A percentile compares a stretch with the other conserved stretches of the same genome.
phyloP scores from a whole-genome alignment of 2,329 filamentous ascomycete species.

The Hypoxylon sp. region DNA sequence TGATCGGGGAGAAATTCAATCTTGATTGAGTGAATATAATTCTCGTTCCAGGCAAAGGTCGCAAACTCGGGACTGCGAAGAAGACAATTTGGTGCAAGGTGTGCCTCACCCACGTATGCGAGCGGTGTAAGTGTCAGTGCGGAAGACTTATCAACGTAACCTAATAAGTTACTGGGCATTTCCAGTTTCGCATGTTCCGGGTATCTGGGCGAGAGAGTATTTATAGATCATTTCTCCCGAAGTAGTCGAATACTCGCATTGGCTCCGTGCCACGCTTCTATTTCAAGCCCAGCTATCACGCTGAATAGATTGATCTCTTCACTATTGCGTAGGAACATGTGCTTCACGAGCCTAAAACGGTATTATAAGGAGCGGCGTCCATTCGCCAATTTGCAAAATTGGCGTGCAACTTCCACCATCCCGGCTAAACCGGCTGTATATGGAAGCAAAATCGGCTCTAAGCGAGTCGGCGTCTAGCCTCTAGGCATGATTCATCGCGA shows the following conservation, averaged over 20 bases:
- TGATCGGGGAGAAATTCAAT: slow-evolving; percentile 55
- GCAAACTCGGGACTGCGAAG: neutral
- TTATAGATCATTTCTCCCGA: slow-evolving; percentile 21
- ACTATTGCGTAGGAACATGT: slow-evolving; percentile 15
- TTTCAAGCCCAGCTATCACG: slow-evolving; percentile 25
- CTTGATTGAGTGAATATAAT: slow-evolving; percentile 33
- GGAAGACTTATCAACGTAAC: neutral
- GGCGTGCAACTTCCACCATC: slow-evolving; percentile 8
- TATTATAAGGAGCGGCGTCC: slow-evolving; percentile 6
- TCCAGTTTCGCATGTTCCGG: slow-evolving; percentile 11
- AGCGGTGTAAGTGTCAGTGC: neutral
- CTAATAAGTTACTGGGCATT: neutral
- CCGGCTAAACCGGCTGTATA: slow-evolving; percentile 41
- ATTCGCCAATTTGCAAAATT: slow-evolving; percentile 9
- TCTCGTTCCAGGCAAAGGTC: neutral
- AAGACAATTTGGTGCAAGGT: neutral
- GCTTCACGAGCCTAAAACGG: slow-evolving; percentile 17
- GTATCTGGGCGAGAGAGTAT: slow-evolving; percentile 11
- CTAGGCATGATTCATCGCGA: neutral
- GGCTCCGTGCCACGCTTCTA: slow-evolving; percentile 25
- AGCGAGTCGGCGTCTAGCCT: slow-evolving; percentile 3
- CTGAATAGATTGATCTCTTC: slow-evolving; percentile 23
- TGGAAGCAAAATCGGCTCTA: slow-evolving; percentile 4
- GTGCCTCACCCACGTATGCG: neutral
- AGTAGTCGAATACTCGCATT: slow-evolving; percentile 10